Evolutionary conservation across 495 filamentous ascomycete genomes (phyloP), one percentile per base, ranked within the genome.

Genomic region (Glarea lozoyensis): DNA sequence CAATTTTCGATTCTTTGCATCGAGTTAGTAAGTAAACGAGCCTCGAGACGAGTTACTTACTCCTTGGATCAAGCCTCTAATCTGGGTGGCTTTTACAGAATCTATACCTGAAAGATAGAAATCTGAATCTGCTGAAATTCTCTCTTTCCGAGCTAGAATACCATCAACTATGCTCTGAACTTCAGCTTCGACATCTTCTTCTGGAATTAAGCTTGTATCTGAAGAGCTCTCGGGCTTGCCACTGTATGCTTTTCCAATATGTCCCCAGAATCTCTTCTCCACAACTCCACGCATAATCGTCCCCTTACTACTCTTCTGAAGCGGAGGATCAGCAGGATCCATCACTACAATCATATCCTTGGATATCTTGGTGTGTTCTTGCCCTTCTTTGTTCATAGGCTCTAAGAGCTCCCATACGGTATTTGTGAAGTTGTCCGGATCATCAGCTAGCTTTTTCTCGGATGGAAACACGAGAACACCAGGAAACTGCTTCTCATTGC

Each of bases 291-390:
- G 52, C 39, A 80, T 50, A 7, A 69, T 49, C 2, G 68, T 72
- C 0, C 73, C 75, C 56, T 79, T 80, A 37, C 67, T 75, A 36
- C 64, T 78, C 52, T 68, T 78, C 31, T 60, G 47, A 12, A 76
- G 58, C 3, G 43, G 46, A 4, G 42, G 40, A 17, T 47, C 35
- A 10, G 53, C 44, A 13, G 43, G 22, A 3, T 52, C 40, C 46
- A 73, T 55, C 1, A 65, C 46, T 4, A 71, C 45, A 1, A 78
- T 34, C 68, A 73, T 69, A n/a, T 59, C 55, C 24, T 44, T 60
- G 40, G 60, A 24, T 10, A 78, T 53, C 21, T 60, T 56, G 2
- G 65, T 59, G 57, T 77, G 67, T 10, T 47, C 44, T 45, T 65
- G 63, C 24, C 60, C 59, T 37, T 55, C 51, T 3, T 20, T 18